Evolutionary conservation across 495 filamentous ascomycete genomes (phyloP), one percentile per base, ranked within the genome.

Genomic region (Lasiosphaeriaceae sp.): DNA sequence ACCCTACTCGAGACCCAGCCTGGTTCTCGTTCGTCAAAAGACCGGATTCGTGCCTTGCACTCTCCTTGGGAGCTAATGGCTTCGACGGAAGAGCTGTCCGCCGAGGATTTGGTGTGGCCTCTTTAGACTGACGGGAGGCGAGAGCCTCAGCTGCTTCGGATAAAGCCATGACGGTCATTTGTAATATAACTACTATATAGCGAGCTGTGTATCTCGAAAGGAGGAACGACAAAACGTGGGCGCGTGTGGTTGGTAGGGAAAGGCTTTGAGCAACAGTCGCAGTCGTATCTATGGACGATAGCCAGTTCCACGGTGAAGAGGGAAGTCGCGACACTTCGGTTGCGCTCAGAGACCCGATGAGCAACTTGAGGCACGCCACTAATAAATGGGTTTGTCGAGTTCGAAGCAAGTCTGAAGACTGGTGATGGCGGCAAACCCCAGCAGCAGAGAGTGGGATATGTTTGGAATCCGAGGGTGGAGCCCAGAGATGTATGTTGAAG

Each of bases 61-160:
- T 16, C 8, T 59, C 60, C 34, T 46, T 63, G 11, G 60, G 56
- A 1, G 52, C 48, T 24, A 62, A 39, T 4, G 69, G 66, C 31
- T 60, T 61, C 17, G 66, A 51, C 11, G 69, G 69, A 9, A 72
- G 47, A 9, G 69, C 67, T 11, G 63, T 70, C 52, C 69, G 62
- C 29, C 62, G 49, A 44, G 65, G 63, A 51, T 56, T 58, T 20
- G 58, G 50, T 7, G 56, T 44, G 17, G 34, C 19, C 17, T 58
- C 58, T 52, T 39, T 53, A 2, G 51, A 44, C 39, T 50, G 17
- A 23, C 47, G 58, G 11, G 60, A 53, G 2, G 57, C 50, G 50
- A 56, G 29, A 23, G 35, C 16, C 44, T 37, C 50, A 24, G 31
- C 57, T 0, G 58, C 17, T 23, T 63, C 62, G 19, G 65, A 58